Base-by-base conservation (phyloP, 2,329 filamentous ascomycete genomes). In the Colletotrichum trifolii region DNA sequence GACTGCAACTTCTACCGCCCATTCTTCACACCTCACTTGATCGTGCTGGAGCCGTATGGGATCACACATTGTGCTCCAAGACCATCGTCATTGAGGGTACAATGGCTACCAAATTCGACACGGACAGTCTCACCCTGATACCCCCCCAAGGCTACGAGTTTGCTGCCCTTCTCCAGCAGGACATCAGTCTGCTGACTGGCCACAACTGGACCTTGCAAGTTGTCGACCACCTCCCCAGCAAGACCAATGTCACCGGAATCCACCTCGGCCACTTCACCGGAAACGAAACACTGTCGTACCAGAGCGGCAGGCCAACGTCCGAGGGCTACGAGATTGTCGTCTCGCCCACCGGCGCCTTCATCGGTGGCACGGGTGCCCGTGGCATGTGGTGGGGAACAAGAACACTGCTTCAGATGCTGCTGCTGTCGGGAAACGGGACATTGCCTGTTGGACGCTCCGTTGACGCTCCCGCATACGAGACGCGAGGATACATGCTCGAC, bases 131-230 rank as follows among this genome's bases (percentile, higher is more conserved):
- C 35, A 85, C 82, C 0, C 74, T 85, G 8, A 85, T 86, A 47
- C 84, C 84, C 1, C 84, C 84, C 0, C 80, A 79, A 0, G 81
- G 80, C 1, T 68, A 73, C n/a, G 80, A 84, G 4, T 86, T 86
- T 46, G 83, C 83, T 2, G 69, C 75, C 15, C 80, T 77, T 0
- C 85, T 86, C 61, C 69, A 73, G 25, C 69, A 77, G 4, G 84
- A 86, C 66, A 73, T 86, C 2, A 69, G 74, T 4, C 68, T 76
- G 9, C 60, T 82, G 4, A 79, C 82, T 1, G 76, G 78, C 15
- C 68, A 69, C 7, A 71, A 76, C 3, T 84, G 81, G 81, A 74
- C 75, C 2, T 69, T 85, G 13, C 68, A 78, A 45, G 67, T 69
- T 1, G 77, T 82, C 38, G 72, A 78, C 2, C 60, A 69, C 3